These are phyloP conservation scores for Parietaria judaica DNA, from an alignment of 306 rosid genomes.

Conservation along the genomic window DNA sequence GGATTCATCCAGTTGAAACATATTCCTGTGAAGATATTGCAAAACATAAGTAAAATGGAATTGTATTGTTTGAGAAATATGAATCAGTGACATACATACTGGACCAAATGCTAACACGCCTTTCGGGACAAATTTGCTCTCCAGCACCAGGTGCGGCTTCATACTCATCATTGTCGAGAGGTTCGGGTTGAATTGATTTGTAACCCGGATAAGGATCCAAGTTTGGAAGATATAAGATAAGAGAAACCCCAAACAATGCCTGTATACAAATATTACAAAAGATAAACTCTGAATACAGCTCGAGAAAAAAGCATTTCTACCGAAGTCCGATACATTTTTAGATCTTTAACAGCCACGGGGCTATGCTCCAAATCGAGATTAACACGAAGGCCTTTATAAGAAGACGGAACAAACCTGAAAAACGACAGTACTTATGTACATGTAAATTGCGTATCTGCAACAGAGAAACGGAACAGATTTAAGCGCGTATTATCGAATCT, in stretches of 20 bases:
- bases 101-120: conserved; percentile 44
- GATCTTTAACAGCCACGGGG: too few species aligned
- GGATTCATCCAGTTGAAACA: conserved; percentile 81
- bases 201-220: conserved; percentile 64
- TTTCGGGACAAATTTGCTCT: conserved; percentile 72
- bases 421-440: conserved; percentile 37
- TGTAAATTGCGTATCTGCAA: conserved; percentile 51
- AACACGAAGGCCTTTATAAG: background rate
- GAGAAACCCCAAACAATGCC: conserved; percentile 67
- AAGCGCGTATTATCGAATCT: background rate
- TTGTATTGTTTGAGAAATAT: background rate
- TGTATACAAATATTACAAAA: conserved; percentile 25
- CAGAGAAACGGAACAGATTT: conserved; percentile 13
- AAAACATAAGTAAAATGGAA: conserved; percentile 9
- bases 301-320: background rate
- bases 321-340: background rate
- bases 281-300: background rate
- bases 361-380: background rate
- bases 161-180: conserved; percentile 49
- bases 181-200: conserved; percentile 28
- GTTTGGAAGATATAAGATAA: conserved; percentile 54
- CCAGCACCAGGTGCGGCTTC: conserved; percentile 47
- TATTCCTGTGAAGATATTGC: conserved; percentile 41
- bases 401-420: conserved; percentile 44
- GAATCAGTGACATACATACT: conserved; percentile 34